Conservation (phyloP, 306 rosid species). For the Castanea mollissima region DNA sequence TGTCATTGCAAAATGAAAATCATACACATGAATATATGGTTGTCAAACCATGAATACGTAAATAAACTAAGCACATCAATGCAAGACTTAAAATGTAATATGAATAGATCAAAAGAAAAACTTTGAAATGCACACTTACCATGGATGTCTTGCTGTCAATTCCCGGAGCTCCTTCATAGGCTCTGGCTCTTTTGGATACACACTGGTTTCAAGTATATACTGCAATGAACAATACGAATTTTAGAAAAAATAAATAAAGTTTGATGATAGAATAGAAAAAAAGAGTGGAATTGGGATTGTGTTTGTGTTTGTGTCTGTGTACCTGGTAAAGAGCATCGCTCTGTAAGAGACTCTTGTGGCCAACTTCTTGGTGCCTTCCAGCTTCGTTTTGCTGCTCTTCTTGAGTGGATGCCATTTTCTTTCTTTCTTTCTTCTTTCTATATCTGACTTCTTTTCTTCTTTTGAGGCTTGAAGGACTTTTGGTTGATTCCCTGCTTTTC, state of each 20-base stretch:
- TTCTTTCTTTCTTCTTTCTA: too few relatives aligned
- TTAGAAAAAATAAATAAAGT: too few relatives aligned
- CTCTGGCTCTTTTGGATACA: conserved; percentile 26
- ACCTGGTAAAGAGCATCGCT: conserved; percentile 1
- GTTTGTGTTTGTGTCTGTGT: neutral
- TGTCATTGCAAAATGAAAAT: too few relatives aligned
- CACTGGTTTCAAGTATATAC: conserved; percentile 29
- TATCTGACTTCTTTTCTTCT: neutral
- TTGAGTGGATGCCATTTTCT: neutral
- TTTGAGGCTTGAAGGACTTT: neutral
- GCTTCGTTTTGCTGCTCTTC: neutral
- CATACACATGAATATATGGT: too few relatives aligned
- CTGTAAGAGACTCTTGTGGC: neutral
- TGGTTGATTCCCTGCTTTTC: neutral
- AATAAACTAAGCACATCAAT: too few relatives aligned
- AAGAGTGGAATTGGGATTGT: too few relatives aligned
- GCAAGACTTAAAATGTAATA: too few relatives aligned
- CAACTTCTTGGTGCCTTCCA: neutral
- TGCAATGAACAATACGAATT: neutral
- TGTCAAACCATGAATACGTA: too few relatives aligned
- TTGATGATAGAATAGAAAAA: too few relatives aligned
- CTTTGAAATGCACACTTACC: conserved; percentile 1
- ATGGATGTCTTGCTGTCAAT: conserved; percentile 28
- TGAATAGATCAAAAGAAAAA: neutral
- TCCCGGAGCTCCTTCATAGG: conserved; percentile 27